Conservation (phyloP, 2,329 filamentous ascomycete genomes). For the Kalaharituber pfeilii region DNA sequence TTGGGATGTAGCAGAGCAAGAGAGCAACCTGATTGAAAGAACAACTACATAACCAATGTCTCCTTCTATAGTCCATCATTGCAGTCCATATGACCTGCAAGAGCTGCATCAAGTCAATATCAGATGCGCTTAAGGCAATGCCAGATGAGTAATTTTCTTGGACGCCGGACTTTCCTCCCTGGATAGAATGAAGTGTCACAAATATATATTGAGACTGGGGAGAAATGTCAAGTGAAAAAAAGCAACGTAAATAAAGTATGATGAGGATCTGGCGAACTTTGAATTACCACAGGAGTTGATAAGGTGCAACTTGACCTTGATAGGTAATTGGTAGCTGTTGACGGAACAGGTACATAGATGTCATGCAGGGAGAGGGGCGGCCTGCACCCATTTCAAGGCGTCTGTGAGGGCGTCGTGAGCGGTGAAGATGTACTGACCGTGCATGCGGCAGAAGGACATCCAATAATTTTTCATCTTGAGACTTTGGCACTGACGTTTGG, state of each 20-base stretch:
- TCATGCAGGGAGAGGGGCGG: background rate
- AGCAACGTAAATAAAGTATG: no score
- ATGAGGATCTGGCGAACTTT: background rate
- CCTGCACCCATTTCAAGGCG: conserved; percentile 1
- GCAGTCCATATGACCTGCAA: conserved; percentile 89
- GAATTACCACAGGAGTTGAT: conserved; percentile 49
- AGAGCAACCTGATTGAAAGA: no score
- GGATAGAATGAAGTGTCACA: background rate
- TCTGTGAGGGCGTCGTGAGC: conserved; percentile 5
- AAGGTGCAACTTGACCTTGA: conserved; percentile 69
- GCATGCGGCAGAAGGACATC: no score
- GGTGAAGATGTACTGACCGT: conserved; percentile 21
- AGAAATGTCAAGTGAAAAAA: no score
- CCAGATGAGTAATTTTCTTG: no score
- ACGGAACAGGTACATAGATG: conserved; percentile 50
- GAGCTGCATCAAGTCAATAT: conserved; percentile 71
- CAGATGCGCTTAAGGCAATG: conserved; percentile 57
- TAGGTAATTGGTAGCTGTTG: conserved; percentile 66
- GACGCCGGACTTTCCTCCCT: no score
- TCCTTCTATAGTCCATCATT: conserved; percentile 66
- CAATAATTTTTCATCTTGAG: no score
- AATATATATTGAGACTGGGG: no score
- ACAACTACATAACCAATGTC: no score
- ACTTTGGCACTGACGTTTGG: no score
- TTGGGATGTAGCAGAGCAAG: no score